Base-by-base conservation (phyloP, 257 asterid genomes). In the Solanum raphanifolium region DNA sequence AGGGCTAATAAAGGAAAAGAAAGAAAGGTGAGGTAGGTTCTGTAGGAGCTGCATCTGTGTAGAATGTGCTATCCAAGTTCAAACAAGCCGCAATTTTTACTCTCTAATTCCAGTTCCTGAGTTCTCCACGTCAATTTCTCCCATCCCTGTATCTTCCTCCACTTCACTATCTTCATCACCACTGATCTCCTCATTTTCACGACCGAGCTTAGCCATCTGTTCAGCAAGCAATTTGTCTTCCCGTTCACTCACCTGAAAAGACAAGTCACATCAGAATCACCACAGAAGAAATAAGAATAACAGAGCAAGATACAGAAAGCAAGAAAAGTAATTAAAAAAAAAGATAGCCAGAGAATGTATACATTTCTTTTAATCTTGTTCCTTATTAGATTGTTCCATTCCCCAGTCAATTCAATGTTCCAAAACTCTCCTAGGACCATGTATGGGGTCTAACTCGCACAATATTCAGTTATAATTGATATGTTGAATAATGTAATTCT, bases 101-200 rank as follows among this genome's bases (percentile, higher is more conserved):
- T 89, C 94, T 18, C 95, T 88, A 36, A 95, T 87, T 25, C 90
- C 93, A 27, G 76, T 52, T 83, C 91, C 92, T 0, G 98, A 65
- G 83, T 91, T 96, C 79, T 95, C 96, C 65, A 95, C 79, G 75
- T 95, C 98, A 46, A 95, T 83, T 18, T 95, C 98, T 83, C 99
- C 99, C 99, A 97, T 95, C 48, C 99, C 99, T 6, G 98, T 95
- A 87, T 97, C 99, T 90, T 97, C 99, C 89, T 97, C 98, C 91
- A 92, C 98, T 90, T 95, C 98, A 39, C 97, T 95, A 88, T 88
- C 96, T 88, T 95, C 99, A 55, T 97, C 99, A 11, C 98, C 99
- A 60, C 97, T 92, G 41, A 94, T 86, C 93, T 97, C 99, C 92
- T 94, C 98, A 15, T 97, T 97, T 87, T 94, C 91, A 16, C 88